phyloP scores from a whole-genome alignment of 2,329 filamentous ascomycete genomes.

The Elsinoe perseae region DNA sequence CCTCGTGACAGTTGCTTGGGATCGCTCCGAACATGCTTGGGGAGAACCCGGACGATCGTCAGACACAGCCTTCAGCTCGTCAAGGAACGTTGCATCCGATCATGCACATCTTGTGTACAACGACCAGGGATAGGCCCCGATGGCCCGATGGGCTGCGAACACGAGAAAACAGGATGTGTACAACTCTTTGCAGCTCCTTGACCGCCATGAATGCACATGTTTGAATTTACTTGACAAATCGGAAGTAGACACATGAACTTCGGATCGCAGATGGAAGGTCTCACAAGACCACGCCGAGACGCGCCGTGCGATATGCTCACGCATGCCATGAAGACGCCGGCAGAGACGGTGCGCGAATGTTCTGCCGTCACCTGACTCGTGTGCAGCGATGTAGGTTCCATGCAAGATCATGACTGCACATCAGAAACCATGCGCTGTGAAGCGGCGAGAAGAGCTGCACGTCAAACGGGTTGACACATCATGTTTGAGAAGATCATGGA shows the following conservation, averaged over 20 bases:
- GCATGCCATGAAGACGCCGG: not conserved
- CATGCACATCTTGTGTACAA: not conserved
- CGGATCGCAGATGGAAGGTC: not conserved
- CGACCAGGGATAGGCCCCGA: not conserved
- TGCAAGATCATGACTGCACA: not conserved
- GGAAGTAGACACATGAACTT: not conserved
- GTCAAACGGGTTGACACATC: too few species aligned
- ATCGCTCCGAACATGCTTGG: not conserved
- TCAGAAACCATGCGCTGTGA: not conserved
- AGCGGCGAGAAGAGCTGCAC: too few species aligned
- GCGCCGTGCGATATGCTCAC: not conserved
- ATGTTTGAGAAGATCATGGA: too few species aligned
- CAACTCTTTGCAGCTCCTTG: not conserved
- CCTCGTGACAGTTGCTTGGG: slow-evolving; percentile 7
- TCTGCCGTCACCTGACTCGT: not conserved
- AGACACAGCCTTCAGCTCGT: not conserved
- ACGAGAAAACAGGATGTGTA: not conserved
- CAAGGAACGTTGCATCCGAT: not conserved
- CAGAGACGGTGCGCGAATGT: not conserved
- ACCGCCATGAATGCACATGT: not conserved
- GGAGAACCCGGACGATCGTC: not conserved
- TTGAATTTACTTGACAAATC: not conserved
- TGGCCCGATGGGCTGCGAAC: not conserved
- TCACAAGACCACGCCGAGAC: not conserved
- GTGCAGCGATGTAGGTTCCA: not conserved